phyloP scores from a whole-genome alignment of 306 rosid genomes.

The Erythrophleum fordii region DNA sequence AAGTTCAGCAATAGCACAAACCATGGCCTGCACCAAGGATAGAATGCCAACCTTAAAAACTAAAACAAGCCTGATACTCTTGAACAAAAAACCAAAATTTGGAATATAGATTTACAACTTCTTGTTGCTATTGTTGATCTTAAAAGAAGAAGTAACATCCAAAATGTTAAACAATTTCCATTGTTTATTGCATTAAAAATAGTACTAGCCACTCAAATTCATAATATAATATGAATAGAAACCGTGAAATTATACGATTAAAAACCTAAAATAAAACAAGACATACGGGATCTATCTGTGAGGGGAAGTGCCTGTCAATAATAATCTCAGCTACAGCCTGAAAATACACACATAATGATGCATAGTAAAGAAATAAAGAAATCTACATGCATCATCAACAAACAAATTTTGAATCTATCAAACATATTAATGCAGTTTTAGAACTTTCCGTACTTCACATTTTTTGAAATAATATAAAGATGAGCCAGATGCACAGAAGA shows the following conservation, averaged over 20 bases:
- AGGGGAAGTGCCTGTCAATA: slow-evolving; percentile 57
- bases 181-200: slow-evolving; percentile 15
- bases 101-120: neutral
- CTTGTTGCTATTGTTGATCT: neutral
- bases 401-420: slow-evolving; percentile 8
- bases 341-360: slow-evolving; percentile 40
- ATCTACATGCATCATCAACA: slow-evolving; percentile 11
- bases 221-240: neutral
- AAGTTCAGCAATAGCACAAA: slow-evolving; percentile 85
- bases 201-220: neutral
- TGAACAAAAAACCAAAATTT: neutral
- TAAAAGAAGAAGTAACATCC: slow-evolving; percentile 3
- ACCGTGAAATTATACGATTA: neutral
- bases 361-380: neutral
- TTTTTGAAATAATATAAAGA: neutral
- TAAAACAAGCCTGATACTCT: neutral
- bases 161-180: neutral
- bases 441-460: neutral
- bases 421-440: neutral
- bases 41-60: slow-evolving; percentile 21
- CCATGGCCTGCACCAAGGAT: slow-evolving; percentile 62
- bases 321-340: slow-evolving; percentile 85
- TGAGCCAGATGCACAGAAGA: neutral
- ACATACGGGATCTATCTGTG: slow-evolving; percentile 71
- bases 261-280: slow-evolving; percentile 20